Percentiles rank a stretch among this genome's conserved stretches.
Evolutionary conservation across 2,329 filamentous ascomycete species (phyloP).

Genomic region (Sarocladiaceae sp.): DNA sequence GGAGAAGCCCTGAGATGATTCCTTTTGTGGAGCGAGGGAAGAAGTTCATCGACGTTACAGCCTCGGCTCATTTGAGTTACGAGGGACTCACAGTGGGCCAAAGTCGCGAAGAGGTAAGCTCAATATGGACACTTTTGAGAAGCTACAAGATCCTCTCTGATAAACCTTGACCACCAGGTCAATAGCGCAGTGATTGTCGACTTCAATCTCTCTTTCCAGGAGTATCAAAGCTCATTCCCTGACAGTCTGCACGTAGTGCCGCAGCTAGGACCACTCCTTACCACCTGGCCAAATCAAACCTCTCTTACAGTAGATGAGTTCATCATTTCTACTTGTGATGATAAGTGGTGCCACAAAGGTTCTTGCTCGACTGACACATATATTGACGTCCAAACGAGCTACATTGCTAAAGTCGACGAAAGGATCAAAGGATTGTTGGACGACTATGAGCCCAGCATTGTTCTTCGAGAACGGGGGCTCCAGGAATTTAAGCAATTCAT

Average conservation of each 20-base stretch:
- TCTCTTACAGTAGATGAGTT: background rate
- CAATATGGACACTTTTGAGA: too few relatives aligned
- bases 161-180: background rate
- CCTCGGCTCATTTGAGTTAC: background rate
- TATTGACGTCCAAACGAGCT: background rate
- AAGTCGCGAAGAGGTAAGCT: background rate
- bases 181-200: conserved; percentile 1
- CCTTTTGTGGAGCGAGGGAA: background rate
- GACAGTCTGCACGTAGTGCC: background rate
- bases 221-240: background rate
- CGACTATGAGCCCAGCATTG: background rate
- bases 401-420: background rate
- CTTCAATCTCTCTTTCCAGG: background rate
- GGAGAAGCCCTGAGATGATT: background rate
- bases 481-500: background rate
- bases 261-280: background rate
- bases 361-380: background rate
- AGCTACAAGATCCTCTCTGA: too few relatives aligned
- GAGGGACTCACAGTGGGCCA: background rate
- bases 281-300: background rate
- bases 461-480: background rate
- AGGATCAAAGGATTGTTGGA: background rate
- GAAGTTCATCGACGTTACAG: background rate
- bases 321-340: background rate
- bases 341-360: background rate